Evolutionary conservation across 495 filamentous ascomycete species (phyloP).

Genomic region (Friedmanniomyces simplex): DNA sequence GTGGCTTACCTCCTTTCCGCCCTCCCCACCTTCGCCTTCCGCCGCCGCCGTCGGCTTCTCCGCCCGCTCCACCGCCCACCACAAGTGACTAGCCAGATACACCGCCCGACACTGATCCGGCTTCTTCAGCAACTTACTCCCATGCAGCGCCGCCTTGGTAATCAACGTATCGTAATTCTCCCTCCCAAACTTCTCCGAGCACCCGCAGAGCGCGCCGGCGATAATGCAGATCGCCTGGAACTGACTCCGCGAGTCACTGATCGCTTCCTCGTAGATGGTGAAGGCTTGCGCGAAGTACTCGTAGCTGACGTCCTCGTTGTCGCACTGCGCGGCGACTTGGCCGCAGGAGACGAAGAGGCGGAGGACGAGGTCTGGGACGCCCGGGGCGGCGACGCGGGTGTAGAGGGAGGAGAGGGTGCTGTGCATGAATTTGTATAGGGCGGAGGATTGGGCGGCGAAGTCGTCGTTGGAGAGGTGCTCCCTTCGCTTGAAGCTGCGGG

Average conservation of each 20-base stretch:
- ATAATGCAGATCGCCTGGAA: slow-evolving; percentile 97
- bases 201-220: slow-evolving; percentile 75
- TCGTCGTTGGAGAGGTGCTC: slow-evolving; percentile 95
- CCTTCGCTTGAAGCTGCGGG: slow-evolving; percentile 75
- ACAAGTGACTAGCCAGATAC: slow-evolving; percentile 89
- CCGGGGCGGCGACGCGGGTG: slow-evolving; percentile 57
- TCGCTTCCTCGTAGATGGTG: slow-evolving; percentile 92
- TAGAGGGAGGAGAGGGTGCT: slow-evolving; percentile 78
- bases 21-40: slow-evolving; percentile 32
- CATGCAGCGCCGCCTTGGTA: slow-evolving; percentile 92
- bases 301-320: slow-evolving; percentile 90
- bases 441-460: slow-evolving; percentile 79
- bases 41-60: slow-evolving; percentile 50
- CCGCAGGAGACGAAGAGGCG: slow-evolving; percentile 85
- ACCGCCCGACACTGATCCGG: slow-evolving; percentile 96
- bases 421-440: slow-evolving; percentile 92
- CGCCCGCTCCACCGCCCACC: slow-evolving; percentile 90
- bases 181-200: slow-evolving; percentile 67
- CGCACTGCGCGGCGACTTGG: slow-evolving; percentile 83
- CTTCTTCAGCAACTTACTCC: slow-evolving; percentile 94
- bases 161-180: slow-evolving; percentile 99
- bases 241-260: slow-evolving; percentile 89
- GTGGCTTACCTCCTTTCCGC: slow-evolving; percentile 62
- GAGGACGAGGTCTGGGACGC: slow-evolving; percentile 73
- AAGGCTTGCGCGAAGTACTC: slow-evolving; percentile 99